Percentiles rank a stretch among this genome's conserved stretches.
Evolutionary conservation across 345 rosid genomes (phyloP).

Genomic region (Nephelium lappaceum): DNA sequence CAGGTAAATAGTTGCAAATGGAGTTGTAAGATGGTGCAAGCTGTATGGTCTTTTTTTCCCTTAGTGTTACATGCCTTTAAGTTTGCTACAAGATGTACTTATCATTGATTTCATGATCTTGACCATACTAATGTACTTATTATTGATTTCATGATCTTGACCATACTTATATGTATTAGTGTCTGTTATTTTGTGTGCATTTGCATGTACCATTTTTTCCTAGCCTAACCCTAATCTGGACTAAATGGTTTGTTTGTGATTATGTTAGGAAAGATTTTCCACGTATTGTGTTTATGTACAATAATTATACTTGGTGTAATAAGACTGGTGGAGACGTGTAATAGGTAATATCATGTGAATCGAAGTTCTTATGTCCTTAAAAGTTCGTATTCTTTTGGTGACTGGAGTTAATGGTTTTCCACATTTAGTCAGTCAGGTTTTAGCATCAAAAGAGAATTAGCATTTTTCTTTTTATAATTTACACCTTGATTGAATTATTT

Average conservation of each 20-base stretch:
- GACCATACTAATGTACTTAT: neutral
- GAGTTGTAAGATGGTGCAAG: neutral
- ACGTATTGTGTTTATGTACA: neutral
- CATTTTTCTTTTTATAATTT: constrained; percentile 12
- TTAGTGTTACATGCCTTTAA: neutral
- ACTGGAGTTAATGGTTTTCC: neutral
- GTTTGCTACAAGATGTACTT: neutral
- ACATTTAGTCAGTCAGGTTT: neutral
- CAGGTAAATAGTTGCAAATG: neutral
- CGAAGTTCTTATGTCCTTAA: neutral
- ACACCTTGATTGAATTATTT: constrained; percentile 29
- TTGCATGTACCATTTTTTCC: neutral
- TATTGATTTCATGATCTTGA: neutral
- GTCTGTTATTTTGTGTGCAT: neutral
- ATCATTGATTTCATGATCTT: neutral
- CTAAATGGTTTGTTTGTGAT: neutral
- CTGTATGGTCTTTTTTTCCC: neutral
- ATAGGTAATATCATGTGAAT: neutral
- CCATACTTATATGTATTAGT: neutral
- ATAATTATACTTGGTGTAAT: neutral
- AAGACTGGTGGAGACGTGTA: neutral
- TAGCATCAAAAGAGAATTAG: constrained; percentile 16
- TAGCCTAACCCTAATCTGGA: neutral
- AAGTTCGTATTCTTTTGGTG: neutral
- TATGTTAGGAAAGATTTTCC: neutral